Percentiles rank a stretch among this genome's conserved stretches.
Conservation (phyloP, 1,284 basidiomycete genomes). For the Tranzscheliella williamsii region DNA sequence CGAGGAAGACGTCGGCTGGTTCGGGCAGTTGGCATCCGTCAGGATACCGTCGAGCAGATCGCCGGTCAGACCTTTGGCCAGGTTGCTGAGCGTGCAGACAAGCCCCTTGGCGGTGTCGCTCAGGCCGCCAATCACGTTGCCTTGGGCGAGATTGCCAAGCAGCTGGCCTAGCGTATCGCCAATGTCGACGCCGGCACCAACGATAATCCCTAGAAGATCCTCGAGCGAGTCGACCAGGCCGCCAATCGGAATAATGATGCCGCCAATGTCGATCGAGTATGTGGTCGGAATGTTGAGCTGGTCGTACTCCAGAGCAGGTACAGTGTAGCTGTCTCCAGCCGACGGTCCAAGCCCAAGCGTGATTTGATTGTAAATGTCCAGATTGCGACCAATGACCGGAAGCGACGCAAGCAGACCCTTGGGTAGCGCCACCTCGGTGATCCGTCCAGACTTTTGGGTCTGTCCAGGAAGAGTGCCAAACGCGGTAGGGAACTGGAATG, state of each 20-base stretch:
- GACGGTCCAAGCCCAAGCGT: conserved; percentile 23
- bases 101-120: conserved; percentile 2
- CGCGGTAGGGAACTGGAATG: conserved; percentile 35
- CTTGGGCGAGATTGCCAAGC: conserved; percentile 3
- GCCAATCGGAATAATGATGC: conserved; percentile 6
- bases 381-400: conserved; percentile 27
- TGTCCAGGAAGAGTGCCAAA: conserved; percentile 4
- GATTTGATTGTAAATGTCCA: conserved; percentile 42
- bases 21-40: conserved; percentile 12
- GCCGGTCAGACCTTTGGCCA: conserved; percentile 1
- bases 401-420: conserved; percentile 41
- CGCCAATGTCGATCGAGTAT: conserved; percentile 22
- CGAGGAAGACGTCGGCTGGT: conserved; percentile 6
- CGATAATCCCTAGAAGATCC: conserved; percentile 3
- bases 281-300: conserved; percentile 34
- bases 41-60: conserved; percentile 12
- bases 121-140: conserved; percentile 15
- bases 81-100: conserved; percentile 6
- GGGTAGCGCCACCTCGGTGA: conserved; percentile 37
- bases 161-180: conserved; percentile 4
- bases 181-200: not conserved
- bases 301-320: conserved; percentile 36
- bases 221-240: conserved; percentile 2
- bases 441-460: conserved; percentile 9
- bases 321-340: conserved; percentile 34